Base-by-base conservation (phyloP, 257 asterid genomes). In the Coffea canephora region DNA sequence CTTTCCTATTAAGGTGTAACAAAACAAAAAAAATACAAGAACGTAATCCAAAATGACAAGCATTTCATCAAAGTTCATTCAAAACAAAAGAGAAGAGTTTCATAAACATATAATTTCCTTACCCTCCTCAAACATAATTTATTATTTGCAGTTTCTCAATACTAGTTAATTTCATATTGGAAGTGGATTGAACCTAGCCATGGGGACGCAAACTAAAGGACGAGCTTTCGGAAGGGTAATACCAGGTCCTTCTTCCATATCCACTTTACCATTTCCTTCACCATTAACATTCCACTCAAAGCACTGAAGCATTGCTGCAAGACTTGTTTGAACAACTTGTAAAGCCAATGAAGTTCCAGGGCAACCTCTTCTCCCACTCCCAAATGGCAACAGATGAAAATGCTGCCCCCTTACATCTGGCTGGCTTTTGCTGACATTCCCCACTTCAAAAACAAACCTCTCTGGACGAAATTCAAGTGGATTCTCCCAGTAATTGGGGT, bases 321-420 rank as follows among this genome's bases (percentile, higher is more conserved):
- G 86, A 73, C 84, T 87, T 43, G 91, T 67, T 74, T 90, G 94
- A 77, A 93, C 96, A 16, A 91, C 91, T 77, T 84, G 90, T 73
- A 93, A 50, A 0, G 93, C 98, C 68, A 93, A 67, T 48, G 97
- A 84, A 25, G 93, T 90, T 54, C 97, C 97, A 0, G 97, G 98
- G 77, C 97, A 93, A 11, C 93, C 92, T 67, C 98, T 79, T 75
- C 94, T 45, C 14, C 97, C 98, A 1, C 83, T 90, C 21, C 98
- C 96, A 50, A 93, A 91, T 11, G 98, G 96, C 88, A 93, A 77
- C 57, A 87, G 79, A 73, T 90, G 86, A 55, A 82, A 91, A 79
- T 92, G 87, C 41, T 93, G 98, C 55, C 98, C 98, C 77, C 96
- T 90, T 15, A 90, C 93, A 81, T 93, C 97, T 85, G 89, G 31